Evolutionary conservation across 2,329 filamentous ascomycete genomes (phyloP).

Genomic region (Epichloe elymi): DNA sequence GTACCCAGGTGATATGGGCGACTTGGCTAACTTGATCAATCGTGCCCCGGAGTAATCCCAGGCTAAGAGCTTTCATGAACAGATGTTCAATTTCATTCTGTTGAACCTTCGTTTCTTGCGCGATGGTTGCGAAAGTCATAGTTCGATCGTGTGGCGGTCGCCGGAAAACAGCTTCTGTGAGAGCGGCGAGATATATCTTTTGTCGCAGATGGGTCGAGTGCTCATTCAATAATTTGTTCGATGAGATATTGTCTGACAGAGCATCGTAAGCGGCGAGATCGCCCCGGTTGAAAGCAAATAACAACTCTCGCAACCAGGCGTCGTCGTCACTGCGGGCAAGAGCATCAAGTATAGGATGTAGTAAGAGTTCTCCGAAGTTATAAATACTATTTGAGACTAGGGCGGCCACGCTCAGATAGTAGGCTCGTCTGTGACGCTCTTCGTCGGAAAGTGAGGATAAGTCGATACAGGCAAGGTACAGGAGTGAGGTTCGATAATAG

Average conservation of each 20-base stretch:
- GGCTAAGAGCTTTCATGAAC: constrained; percentile 96
- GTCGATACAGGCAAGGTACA: constrained; percentile 94
- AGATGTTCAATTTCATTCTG: constrained; percentile 91
- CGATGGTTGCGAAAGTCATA: constrained; percentile 83
- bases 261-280: constrained; percentile 80
- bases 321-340: constrained; percentile 57
- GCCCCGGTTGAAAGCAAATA: constrained; percentile 94
- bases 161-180: constrained; percentile 93
- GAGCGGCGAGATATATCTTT: constrained; percentile 92
- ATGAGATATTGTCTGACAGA: constrained; percentile 66
- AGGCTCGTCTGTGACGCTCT: constrained; percentile 73
- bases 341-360: constrained; percentile 88
- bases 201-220: constrained; percentile 80
- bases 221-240: constrained; percentile 65
- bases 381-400: constrained; percentile 92
- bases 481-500: constrained; percentile 94
- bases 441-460: constrained; percentile 56
- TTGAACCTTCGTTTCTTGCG: constrained; percentile 82
- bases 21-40: constrained; percentile 95
- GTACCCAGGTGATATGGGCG: constrained; percentile 95
- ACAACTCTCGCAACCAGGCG: constrained; percentile 84
- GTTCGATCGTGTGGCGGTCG: constrained; percentile 89
- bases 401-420: constrained; percentile 84
- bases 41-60: constrained; percentile 78
- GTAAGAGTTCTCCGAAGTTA: constrained; percentile 97